These are phyloP conservation scores for Talaromyces verruculosus DNA, from an alignment of 2,329 filamentous ascomycete species.

Conservation along the genomic window DNA sequence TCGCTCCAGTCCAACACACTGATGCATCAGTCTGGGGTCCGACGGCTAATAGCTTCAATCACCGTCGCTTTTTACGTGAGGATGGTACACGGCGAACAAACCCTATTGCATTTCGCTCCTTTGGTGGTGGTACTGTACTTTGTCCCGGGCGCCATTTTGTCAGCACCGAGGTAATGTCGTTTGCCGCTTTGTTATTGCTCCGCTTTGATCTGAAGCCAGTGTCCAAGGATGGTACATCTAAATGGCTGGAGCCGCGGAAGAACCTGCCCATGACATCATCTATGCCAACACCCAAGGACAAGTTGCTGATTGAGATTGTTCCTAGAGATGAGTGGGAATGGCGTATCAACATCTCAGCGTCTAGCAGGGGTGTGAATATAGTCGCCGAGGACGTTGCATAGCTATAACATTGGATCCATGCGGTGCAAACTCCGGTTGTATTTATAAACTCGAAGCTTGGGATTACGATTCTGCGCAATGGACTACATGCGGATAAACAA, in stretches of 20 bases:
- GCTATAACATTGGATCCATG: not conserved
- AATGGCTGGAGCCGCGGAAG: conserved; percentile 7
- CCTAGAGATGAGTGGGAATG: not conserved
- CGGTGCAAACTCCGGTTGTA: not conserved
- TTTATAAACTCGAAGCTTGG: not conserved
- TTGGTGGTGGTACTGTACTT: not conserved
- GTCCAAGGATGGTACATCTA: conserved; percentile 1
- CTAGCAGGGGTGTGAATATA: not conserved
- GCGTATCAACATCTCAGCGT: not conserved
- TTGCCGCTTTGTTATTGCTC: conserved; percentile 6
- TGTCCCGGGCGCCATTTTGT: conserved; percentile 1
- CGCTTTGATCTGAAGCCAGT: conserved; percentile 10
- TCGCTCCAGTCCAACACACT: not conserved
- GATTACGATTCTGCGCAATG: not conserved
- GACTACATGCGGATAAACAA: too few species aligned
- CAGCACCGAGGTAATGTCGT: conserved; percentile 5
- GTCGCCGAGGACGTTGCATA: not conserved
- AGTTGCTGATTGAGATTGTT: conserved; percentile 4
- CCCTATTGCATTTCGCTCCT: not conserved
- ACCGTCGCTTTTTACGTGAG: not conserved
- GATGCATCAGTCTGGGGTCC: conserved; percentile 4
- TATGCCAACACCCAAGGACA: conserved; percentile 2
- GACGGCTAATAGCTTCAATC: conserved; percentile 4
- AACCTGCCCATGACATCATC: conserved; percentile 5
- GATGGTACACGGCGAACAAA: not conserved